Conservation (phyloP, 371 early-diverging fungal genomes). For the Mortierella sp. region DNA sequence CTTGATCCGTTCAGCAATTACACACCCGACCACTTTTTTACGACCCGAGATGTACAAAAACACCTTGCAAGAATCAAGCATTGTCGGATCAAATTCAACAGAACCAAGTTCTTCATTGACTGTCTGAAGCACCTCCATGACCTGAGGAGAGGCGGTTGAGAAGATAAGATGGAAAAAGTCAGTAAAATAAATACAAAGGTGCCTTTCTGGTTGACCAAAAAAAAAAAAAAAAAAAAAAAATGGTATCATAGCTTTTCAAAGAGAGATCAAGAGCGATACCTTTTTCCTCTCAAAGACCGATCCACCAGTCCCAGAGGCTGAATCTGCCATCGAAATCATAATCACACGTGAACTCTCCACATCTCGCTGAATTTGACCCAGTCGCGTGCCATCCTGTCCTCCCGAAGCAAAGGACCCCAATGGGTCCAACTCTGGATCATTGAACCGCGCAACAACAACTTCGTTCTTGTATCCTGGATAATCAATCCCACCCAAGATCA, state of each 20-base stretch:
- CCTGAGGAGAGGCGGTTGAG: constrained; percentile 5
- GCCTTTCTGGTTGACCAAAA: neutral
- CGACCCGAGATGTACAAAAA: constrained; percentile 57
- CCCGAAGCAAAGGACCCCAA: neutral
- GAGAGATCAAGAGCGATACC: constrained; percentile 7
- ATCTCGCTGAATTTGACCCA: neutral
- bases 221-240: neutral
- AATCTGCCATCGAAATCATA: constrained; percentile 36
- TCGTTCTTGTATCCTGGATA: constrained; percentile 57
- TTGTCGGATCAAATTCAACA: constrained; percentile 39
- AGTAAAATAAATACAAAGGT: neutral
- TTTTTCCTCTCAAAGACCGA: constrained; percentile 44
- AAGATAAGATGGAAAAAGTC: neutral
- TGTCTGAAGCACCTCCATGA: constrained; percentile 33
- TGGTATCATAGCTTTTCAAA: too few species aligned
- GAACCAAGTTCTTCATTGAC: constrained; percentile 48
- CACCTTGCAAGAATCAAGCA: constrained; percentile 47
- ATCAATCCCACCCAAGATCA: constrained; percentile 50
- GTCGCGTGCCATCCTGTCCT: neutral
- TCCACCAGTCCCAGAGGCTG: constrained; percentile 3
- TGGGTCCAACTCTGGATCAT: constrained; percentile 14
- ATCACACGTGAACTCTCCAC: constrained; percentile 28
- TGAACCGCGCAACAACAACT: constrained; percentile 32
- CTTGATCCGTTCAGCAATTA: constrained; percentile 58
- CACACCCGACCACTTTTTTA: constrained; percentile 61